Base-by-base conservation (phyloP, 2,329 filamentous ascomycete genomes). In the Huntiella omanensis region DNA sequence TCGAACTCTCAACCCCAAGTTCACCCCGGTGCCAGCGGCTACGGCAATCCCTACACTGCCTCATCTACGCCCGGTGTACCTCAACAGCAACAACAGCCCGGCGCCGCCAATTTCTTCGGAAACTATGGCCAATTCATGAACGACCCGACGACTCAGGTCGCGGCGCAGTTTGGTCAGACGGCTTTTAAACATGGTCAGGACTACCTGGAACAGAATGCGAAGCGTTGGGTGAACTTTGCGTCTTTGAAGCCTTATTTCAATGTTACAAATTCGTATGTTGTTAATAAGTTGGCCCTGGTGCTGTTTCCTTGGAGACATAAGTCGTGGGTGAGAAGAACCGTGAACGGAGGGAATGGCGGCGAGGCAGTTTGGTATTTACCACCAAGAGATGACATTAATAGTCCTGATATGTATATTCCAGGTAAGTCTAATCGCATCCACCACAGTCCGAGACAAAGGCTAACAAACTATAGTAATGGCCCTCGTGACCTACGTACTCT, bases 171-270 rank as follows among this genome's bases (percentile, higher is more conserved):
- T 57, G 88, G 88, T 40, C 86, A 92, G 69, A 86, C 77, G 45
- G 91, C 88, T 16, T 80, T 96, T 59, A 82, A 80, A 59, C 86
- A 91, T 50, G 88, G 87, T 7, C 85, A 93, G 62, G 83, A 95
- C 59, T 93, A 93, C 55, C 70, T 96, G 61, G 91, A 96, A 64
- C 84, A 93, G 60, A 96, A 95, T 57, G 88, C 73, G 53, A 71
- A 72, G 53, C 70, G 71, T 62, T 95, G 88, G 64, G 79, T 98
- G 63, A 94, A 87, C 58, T 82, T 96, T 55, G 80, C 82, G 11
- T 84, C 85, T 13, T 72, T 98, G 39, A 98, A 98, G 64, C 91
- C 95, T 65, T 98, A 96, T 71, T 98, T 98, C 69, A 95, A 96
- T 65, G 91, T 98, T 53, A 92, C 87, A 54, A 98, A 98, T 69